Conservation (phyloP, 164 flowering plant genomes). For the Sextonia rubra region DNA sequence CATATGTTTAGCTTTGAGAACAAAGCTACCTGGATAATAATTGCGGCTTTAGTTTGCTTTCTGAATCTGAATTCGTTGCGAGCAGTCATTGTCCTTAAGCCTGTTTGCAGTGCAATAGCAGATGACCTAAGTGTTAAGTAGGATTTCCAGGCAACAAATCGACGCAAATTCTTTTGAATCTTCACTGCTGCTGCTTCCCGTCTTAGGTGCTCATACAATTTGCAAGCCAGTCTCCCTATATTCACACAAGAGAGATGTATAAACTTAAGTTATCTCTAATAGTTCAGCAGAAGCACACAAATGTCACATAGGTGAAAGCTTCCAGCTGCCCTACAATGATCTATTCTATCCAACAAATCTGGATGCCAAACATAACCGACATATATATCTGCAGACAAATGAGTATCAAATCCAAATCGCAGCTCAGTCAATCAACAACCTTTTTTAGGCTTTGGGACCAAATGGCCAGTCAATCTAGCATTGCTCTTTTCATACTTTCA, state of each 20-base stretch:
- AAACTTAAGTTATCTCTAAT: conserved; percentile 1
- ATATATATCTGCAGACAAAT: too few species aligned
- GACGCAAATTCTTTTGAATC: conserved; percentile 75
- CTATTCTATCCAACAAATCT: background rate
- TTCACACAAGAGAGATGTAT: background rate
- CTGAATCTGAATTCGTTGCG: conserved; percentile 86
- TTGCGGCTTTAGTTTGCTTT: conserved; percentile 85
- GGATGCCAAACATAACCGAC: too few species aligned
- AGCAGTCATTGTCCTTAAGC: conserved; percentile 88
- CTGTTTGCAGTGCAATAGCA: conserved; percentile 77
- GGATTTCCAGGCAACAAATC: conserved; percentile 44
- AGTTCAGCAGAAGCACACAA: background rate
- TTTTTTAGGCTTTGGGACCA: too few species aligned
- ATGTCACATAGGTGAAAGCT: background rate
- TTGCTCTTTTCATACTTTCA: too few species aligned
- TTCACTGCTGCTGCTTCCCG: conserved; percentile 79
- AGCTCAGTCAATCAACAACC: too few species aligned
- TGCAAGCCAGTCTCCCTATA: conserved; percentile 68
- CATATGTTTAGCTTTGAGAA: background rate
- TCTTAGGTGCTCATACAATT: conserved; percentile 62
- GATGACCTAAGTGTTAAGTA: conserved; percentile 44
- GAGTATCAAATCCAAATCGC: too few species aligned
- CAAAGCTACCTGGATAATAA: conserved; percentile 60
- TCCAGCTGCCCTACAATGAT: conserved; percentile 5
- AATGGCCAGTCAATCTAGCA: too few species aligned